Base-by-base conservation (phyloP, 2,329 filamentous ascomycete genomes). In the Pyrenophora seminiperda region DNA sequence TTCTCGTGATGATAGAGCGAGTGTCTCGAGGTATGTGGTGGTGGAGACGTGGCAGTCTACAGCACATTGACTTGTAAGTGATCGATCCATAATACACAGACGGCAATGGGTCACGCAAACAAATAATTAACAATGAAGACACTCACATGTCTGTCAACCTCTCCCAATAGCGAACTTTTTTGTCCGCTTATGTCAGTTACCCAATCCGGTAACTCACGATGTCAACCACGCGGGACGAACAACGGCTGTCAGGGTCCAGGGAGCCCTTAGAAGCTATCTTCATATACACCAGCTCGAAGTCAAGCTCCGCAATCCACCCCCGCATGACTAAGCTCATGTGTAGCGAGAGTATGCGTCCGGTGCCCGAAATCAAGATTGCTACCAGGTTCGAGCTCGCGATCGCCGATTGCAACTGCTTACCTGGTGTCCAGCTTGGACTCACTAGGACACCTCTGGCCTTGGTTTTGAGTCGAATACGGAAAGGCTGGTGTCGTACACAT, bases 131-230 rank as follows among this genome's bases (percentile, higher is more conserved):
- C n/a, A 27, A 27, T 9, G 24, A 27, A 27, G 10, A 27, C 7
- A 41, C 37, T 41, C 17, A 29, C 37, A 14, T n/a, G 22, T 20
- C n/a, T 14, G 11, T 11, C 10, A 14, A 19, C 27, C n/a, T 15
- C 22, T n/a, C 11, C n/a, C 9, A 29, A 19, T 17, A 13, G 6
- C 7, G 4, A 7, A 20, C 10, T n/a, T 30, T 22, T 34, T 36
- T 30, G 36, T 17, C 20, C 34, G 4, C 17, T 18, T 36, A 15
- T 10, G 9, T 17, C 36, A 20, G 7, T 20, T n/a, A 17, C 34
- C 36, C 42, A 29, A 47, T 36, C 17, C 15, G 38, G 42, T 39
- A 50, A 31, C 37, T 42, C 47, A 50, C 52, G 43, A 51, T 44
- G 15, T 32, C 44, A 17, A 17, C 11, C 32, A 17, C n/a, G n/a